A percentile compares a stretch with the other conserved stretches of the same genome.
phyloP scores from a whole-genome alignment of 805 yeast genomes.

The Torulaspora franciscae region DNA sequence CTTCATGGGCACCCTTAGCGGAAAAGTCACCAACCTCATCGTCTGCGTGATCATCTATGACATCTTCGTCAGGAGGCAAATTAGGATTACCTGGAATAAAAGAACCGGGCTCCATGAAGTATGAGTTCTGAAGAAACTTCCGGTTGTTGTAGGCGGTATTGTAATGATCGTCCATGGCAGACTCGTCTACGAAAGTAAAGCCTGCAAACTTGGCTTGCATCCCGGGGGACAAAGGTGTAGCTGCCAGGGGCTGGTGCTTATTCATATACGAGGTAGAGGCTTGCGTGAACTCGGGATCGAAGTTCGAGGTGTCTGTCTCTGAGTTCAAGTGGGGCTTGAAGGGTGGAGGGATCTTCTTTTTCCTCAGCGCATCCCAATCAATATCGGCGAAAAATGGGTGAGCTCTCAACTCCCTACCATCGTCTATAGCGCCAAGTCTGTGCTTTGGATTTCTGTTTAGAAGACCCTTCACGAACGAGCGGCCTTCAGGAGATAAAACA shows the following conservation, averaged over 20 bases:
- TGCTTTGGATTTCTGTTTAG: constrained; percentile 94
- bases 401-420: constrained; percentile 86
- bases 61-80: constrained; percentile 79
- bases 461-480: constrained; percentile 91
- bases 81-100: constrained; percentile 76
- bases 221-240: constrained; percentile 73
- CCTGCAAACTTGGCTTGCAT: constrained; percentile 96
- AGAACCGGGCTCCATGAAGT: constrained; percentile 56
- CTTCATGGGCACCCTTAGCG: constrained; percentile 14
- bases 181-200: constrained; percentile 92
- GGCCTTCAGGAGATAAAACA: constrained; percentile 85
- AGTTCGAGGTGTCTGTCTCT: constrained; percentile 93
- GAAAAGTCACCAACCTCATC: constrained; percentile 40
- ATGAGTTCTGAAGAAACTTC: constrained; percentile 36
- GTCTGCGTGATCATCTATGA: constrained; percentile 62
- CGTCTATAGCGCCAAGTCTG: constrained; percentile 84
- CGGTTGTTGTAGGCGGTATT: constrained; percentile 35
- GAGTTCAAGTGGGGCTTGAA: constrained; percentile 88
- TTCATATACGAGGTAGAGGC: constrained; percentile 80
- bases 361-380: constrained; percentile 77
- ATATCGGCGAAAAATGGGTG: constrained; percentile 90
- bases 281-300: constrained; percentile 95
- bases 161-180: constrained; percentile 84
- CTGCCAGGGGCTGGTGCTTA: constrained; percentile 48
- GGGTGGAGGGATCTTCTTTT: constrained; percentile 90